Evolutionary conservation across 495 filamentous ascomycete species (phyloP), one percentile per base, ranked within the genome.

Genomic region (Neurospora sp.): DNA sequence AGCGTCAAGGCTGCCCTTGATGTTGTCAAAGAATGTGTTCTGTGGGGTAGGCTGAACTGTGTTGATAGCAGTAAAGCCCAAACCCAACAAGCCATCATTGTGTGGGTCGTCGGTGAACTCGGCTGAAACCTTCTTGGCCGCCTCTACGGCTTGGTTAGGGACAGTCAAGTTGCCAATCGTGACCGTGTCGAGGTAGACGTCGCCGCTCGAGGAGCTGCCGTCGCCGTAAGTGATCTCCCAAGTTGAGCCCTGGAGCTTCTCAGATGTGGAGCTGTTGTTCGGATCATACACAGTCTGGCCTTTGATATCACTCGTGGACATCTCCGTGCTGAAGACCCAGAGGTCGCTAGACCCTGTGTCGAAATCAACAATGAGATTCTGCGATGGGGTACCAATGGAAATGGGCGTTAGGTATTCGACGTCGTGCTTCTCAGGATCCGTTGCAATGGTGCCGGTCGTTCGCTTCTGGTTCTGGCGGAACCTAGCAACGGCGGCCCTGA

Each of bases 341-440:
- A 94, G 87, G 82, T 94, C 92, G 59, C 90, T 88, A 46, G 89
- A 92, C 4, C 92, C 92, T 48, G 92, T 93, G 78, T 94, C 92
- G 76, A 93, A 86, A 78, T 93, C 89, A 72, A 94, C 77, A 76
- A 89, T 86, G 76, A 93, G 78, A 5, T 84, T 87, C 71, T 89
- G 88, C 14, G 82, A 82, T 1, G 83, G 83, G 1, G 79, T 84
- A 73, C 92, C 92, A 73, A 94, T 84, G 4, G 81, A 84, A 71
- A 94, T 90, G 18, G 91, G 90, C 37, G 86, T 87, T 74, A 94
- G 78, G 75, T 92, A 94, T 79, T 92, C 88, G 40, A 78, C 74
- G 76, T 93, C 92, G 76, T 87, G 80, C 14, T 77, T 54, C 77
- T 88, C 83, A 0, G 92, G 91, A 5, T 79, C 85, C 23, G 89